phyloP scores from a whole-genome alignment of 768 basidiomycete genomes.

The Rhodotorula graminis region DNA sequence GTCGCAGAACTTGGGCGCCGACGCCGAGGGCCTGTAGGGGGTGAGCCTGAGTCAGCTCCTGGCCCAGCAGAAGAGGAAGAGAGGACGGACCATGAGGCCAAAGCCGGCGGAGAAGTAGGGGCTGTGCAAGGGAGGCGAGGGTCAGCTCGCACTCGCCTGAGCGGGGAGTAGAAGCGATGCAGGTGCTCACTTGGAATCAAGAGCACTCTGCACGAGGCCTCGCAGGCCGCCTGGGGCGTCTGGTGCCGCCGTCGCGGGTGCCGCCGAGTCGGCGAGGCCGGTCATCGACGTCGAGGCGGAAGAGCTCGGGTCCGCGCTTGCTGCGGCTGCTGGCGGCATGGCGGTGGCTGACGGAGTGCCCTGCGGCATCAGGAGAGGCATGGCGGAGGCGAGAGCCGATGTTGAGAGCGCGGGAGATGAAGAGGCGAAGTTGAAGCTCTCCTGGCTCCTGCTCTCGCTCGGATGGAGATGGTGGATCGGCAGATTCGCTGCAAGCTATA shows the following conservation, averaged over 20 bases:
- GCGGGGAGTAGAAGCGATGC: too few relatives aligned
- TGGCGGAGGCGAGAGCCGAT: neutral
- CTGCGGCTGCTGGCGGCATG: neutral
- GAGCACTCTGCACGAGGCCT: constrained; percentile 24
- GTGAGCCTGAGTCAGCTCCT: neutral
- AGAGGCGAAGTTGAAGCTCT: neutral
- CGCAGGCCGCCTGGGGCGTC: constrained; percentile 15
- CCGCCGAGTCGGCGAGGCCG: neutral
- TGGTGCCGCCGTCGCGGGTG: neutral
- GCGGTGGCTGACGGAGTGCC: neutral
- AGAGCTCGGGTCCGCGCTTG: neutral
- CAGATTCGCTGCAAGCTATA: too few relatives aligned
- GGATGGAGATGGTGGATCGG: too few relatives aligned
- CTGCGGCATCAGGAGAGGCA: neutral
- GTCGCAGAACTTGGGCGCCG: constrained; percentile 61
- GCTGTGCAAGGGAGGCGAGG: constrained; percentile 50
- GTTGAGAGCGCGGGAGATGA: neutral
- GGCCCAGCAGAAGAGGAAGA: neutral
- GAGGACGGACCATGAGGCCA: constrained; percentile 74
- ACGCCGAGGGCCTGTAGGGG: constrained; percentile 75
- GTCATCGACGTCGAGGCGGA: neutral
- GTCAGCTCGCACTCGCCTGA: neutral
- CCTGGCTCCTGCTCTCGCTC: too few relatives aligned
- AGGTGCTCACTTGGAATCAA: constrained; percentile 33
- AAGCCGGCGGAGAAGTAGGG: constrained; percentile 98